Base-by-base conservation (phyloP, 2,329 filamentous ascomycete genomes). In the Colletotrichum sp. region DNA sequence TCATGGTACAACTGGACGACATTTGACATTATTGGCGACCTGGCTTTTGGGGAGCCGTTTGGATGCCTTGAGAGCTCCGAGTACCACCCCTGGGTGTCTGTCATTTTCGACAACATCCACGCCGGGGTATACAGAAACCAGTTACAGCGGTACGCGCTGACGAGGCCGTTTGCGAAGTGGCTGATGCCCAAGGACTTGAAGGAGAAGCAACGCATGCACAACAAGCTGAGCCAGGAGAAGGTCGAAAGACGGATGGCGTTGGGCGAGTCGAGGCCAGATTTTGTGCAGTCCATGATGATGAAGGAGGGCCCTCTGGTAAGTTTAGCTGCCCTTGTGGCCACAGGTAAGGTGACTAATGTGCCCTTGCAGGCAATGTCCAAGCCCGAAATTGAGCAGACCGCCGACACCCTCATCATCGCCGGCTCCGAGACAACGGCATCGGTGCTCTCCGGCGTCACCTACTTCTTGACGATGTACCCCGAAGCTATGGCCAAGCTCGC, bases 361-460 rank as follows among this genome's bases (percentile, higher is more conserved):
- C 48, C 0, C 48, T n/a, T 82, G 16, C 15, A 75, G 73, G 73
- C 73, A 3, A 72, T 75, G 73, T 63, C 73, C 0, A 65, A 60
- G 7, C 3, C 21, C 6, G 73, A 75, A 1, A 73, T 78, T 6
- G 76, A 77, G 12, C n/a, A 75, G 28, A 75, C 80, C 2, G 61
- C 67, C 4, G 67, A 79, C 1, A 67, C 73, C 0, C 63, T 84
- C 8, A 80, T 84, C 36, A 28, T 83, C 4, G 87, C 85, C 0
- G 88, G 87, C 0, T 84, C 82, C 7, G 87, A 89, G 69, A 89
- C 88, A 0, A 89, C 87, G 0, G 87, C 87, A 1, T 87, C 87
- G 0, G 79, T 84, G 5, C 79, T 89, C 4, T 80, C 82, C 0
- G 87, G 87, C 3, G 80, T 82, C 0, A 87, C 86, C 0, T 89